Evolutionary conservation across 371 early-diverging fungal species (phyloP).

Genomic region (Lichtheimia ornata): DNA sequence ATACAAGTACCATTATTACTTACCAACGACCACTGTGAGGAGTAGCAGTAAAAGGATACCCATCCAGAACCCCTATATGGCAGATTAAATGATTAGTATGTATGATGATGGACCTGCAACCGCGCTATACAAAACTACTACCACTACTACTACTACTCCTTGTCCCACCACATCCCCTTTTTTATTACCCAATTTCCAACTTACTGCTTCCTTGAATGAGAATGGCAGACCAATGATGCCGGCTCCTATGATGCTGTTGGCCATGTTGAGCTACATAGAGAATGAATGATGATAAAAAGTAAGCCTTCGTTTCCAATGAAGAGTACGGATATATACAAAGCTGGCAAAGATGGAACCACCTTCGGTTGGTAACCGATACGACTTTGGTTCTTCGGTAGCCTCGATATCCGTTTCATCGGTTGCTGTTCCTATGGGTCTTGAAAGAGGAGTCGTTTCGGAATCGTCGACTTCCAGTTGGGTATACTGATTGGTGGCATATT

Average conservation of each 20-base stretch:
- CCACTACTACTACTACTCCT: too few relatives aligned
- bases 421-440: too few relatives aligned
- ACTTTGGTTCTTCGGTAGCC: too few relatives aligned
- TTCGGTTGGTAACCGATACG: conserved; percentile 40
- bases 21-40: conserved; percentile 70
- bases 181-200: conserved; percentile 4
- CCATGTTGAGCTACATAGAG: conserved; percentile 66
- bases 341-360: conserved; percentile 50
- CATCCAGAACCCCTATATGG: conserved; percentile 53
- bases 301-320: too few relatives aligned
- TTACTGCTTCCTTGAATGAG: conserved; percentile 61
- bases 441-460: too few relatives aligned
- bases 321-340: conserved; percentile 28
- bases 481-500: too few relatives aligned
- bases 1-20: neutral
- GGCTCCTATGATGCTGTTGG: conserved; percentile 80
- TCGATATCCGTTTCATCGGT: too few relatives aligned
- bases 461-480: too few relatives aligned
- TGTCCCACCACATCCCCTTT: too few relatives aligned
- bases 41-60: conserved; percentile 65
- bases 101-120: too few relatives aligned
- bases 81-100: too few relatives aligned
- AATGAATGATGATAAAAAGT: neutral
- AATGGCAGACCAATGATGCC: conserved; percentile 71
- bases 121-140: too few relatives aligned